Conservation (phyloP, 192 early-diverging fungal species). For the Coemansia sp. region DNA sequence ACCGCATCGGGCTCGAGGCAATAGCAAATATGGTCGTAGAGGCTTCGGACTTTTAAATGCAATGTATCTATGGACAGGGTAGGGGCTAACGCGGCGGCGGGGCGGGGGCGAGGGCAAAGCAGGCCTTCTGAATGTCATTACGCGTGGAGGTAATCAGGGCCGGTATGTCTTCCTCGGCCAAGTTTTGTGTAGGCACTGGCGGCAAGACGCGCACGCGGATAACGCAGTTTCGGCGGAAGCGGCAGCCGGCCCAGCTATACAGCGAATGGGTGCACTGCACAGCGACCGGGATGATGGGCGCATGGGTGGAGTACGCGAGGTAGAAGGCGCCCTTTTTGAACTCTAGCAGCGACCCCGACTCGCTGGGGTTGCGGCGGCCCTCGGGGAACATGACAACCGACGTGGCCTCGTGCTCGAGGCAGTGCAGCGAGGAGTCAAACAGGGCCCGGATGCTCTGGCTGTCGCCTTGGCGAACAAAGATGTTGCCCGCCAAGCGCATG, state of each 20-base stretch:
- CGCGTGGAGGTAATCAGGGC: constrained; percentile 37
- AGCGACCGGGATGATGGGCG: constrained; percentile 86
- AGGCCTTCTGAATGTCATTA: constrained; percentile 35
- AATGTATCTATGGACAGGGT: not conserved
- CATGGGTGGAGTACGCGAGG: constrained; percentile 74
- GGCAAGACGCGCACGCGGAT: constrained; percentile 43
- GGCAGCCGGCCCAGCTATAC: constrained; percentile 33
- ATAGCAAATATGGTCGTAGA: constrained; percentile 58
- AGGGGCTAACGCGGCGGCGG: not conserved
- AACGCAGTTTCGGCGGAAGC: constrained; percentile 35
- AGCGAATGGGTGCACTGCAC: constrained; percentile 57
- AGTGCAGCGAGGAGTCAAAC: constrained; percentile 65
- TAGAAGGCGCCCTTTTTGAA: constrained; percentile 99
- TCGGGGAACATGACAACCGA: constrained; percentile 87
- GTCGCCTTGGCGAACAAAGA: constrained; percentile 87
- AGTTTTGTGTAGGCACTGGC: constrained; percentile 37
- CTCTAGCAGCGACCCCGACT: constrained; percentile 66
- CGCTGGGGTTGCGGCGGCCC: constrained; percentile 75
- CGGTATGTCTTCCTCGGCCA: constrained; percentile 45
- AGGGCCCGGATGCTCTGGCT: constrained; percentile 67
- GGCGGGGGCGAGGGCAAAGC: constrained; percentile 13
- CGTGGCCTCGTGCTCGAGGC: constrained; percentile 68
- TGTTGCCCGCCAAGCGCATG: constrained; percentile 71
- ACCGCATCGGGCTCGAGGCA: constrained; percentile 59
- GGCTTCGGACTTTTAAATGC: constrained; percentile 26